Evolutionary conservation across 257 asterid genomes (phyloP), one percentile per base, ranked within the genome.

Genomic region (Ehretia macrophylla): DNA sequence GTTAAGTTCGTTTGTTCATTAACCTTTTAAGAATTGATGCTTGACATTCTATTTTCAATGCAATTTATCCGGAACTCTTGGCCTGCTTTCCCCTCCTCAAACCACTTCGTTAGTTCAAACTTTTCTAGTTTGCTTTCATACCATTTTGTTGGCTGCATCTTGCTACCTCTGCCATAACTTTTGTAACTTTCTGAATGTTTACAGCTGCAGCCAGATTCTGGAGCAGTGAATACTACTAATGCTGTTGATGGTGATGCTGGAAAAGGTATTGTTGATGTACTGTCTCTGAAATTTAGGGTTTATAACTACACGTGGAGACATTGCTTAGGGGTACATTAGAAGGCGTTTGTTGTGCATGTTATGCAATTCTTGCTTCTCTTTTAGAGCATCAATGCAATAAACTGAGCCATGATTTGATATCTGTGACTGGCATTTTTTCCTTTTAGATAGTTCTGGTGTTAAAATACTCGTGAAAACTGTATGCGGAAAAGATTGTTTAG

Each of bases 61-160:
- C 1, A 17, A 67, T 53, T 8, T 39, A 37, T 42, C 94, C 84
- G 97, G 85, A 77, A 75, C 70, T 79, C 95, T 17, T 89, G 95
- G 95, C 77, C 84, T 66, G 66, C 88, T 58, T 67, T 83, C 42
- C 84, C 95, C 68, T 49, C 87, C 37, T 74, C 95, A 32, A 76
- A 60, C 75, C 32, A 62, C 64, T 68, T 74, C 79, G 96, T 88
- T 51, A 69, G 92, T 63, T 44, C 16, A 40, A 11, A 12, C 32
- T 59, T 22, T 27, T 68, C 54, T 40, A 11, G 46, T 22, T 45
- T 12, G 53, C 66, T 40, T 58, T 39, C 35, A 32, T 70, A 42
- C 54, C 16, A 39, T 17, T 45, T 56, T 18, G 35, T 50, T 55
- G 32, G 18, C 44, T 13, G n/a, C n/a, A 46, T 50, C 18, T 44